Conservation (phyloP, 2,329 filamentous ascomycete genomes). For the Fusarium sp. region DNA sequence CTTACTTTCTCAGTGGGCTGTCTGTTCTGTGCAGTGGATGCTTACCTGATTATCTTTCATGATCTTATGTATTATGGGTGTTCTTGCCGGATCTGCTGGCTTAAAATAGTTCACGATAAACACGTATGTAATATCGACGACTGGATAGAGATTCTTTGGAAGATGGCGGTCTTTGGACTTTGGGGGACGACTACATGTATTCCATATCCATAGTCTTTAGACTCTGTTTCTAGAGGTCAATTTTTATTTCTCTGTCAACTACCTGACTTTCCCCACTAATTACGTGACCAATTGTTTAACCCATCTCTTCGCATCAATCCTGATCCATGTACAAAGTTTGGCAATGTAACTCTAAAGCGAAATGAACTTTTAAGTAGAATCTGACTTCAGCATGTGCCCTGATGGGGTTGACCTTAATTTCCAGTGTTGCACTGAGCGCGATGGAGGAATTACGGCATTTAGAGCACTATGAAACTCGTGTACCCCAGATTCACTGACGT, state of each 20-base stretch:
- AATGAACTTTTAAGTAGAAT: not conserved
- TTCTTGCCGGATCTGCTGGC: conserved; percentile 8
- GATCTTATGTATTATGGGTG: conserved; percentile 38
- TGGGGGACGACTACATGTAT: conserved; percentile 18
- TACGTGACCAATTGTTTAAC: not conserved
- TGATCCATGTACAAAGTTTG: not conserved
- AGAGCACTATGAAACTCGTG: not conserved
- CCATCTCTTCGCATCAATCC: not conserved
- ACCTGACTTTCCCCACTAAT: fast-evolving
- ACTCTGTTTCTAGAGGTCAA: conserved; percentile 17
- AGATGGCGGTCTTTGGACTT: not conserved
- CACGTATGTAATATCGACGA: conserved; percentile 36
- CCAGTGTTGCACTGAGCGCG: not conserved
- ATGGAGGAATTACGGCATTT: conserved; percentile 4
- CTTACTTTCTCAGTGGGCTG: conserved; percentile 32
- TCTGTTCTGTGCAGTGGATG: conserved; percentile 20
- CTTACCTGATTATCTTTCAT: conserved; percentile 22
- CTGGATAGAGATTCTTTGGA: conserved; percentile 27
- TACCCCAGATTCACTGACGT: conserved; percentile 13
- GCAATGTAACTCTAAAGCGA: not conserved
- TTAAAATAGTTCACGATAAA: conserved; percentile 37
- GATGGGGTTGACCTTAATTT: not conserved
- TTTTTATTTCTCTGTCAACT: conserved; percentile 15
- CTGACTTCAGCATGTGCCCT: not conserved
- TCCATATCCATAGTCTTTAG: conserved; percentile 30